Conservation (phyloP, 2,329 filamentous ascomycete species). For the Ophiobolus disseminans region DNA sequence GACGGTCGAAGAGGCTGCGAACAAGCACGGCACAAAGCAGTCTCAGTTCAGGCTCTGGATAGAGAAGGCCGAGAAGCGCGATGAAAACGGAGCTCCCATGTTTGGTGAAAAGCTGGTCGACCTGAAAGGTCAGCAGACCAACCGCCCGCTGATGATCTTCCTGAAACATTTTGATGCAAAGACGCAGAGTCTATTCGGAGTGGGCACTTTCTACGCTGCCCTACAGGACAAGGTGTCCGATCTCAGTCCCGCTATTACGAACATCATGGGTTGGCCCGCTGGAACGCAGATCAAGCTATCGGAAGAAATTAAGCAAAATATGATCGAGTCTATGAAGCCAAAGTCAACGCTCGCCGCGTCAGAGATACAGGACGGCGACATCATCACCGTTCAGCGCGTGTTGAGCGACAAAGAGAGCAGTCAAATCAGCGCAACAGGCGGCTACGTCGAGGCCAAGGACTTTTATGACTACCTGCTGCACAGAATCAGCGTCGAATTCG, state of each 20-base stretch:
- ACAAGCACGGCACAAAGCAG: constrained; percentile 72
- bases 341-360: constrained; percentile 89
- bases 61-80: constrained; percentile 72
- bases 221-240: constrained; percentile 90
- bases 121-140: constrained; percentile 59
- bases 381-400: constrained; percentile 87
- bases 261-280: constrained; percentile 85
- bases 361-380: constrained; percentile 96
- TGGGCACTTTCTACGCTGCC: constrained; percentile 85
- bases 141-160: constrained; percentile 78
- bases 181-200: constrained; percentile 75
- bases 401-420: constrained; percentile 57
- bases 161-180: constrained; percentile 89
- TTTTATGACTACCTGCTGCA: constrained; percentile 96
- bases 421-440: constrained; percentile 47
- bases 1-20: constrained; percentile 69
- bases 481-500: constrained; percentile 79
- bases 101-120: constrained; percentile 73
- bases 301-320: constrained; percentile 97
- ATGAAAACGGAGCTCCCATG: constrained; percentile 72
- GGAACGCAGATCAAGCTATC: constrained; percentile 77
- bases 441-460: constrained; percentile 73
- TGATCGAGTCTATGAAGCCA: constrained; percentile 93
- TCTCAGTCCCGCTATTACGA: constrained; percentile 75
- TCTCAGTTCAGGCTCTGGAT: constrained; percentile 81